These are phyloP conservation scores for Aspergillus incahuasiensis DNA, from an alignment of 495 filamentous ascomycete species.

Conservation along the genomic window DNA sequence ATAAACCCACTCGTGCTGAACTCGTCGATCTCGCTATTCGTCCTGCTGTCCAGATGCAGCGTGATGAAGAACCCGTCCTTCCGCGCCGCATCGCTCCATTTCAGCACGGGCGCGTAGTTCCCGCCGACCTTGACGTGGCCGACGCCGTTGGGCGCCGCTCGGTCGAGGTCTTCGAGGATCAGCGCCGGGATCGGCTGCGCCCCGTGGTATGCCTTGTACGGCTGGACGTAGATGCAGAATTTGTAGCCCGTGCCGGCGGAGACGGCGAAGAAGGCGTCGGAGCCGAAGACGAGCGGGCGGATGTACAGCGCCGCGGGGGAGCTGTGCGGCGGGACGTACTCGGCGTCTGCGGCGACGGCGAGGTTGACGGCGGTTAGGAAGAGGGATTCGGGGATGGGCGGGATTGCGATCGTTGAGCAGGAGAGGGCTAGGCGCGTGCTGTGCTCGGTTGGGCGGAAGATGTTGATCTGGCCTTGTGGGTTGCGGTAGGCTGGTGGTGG, in stretches of 20 bases:
- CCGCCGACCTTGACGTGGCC: slow-evolving; percentile 46
- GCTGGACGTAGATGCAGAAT: slow-evolving; percentile 40
- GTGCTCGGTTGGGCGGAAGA: neutral
- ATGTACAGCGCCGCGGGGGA: slow-evolving; percentile 40
- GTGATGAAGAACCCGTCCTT: slow-evolving; percentile 42
- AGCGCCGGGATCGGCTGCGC: slow-evolving; percentile 32
- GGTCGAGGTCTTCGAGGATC: slow-evolving; percentile 47
- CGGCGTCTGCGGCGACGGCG: slow-evolving; percentile 37
- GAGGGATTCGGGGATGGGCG: slow-evolving; percentile 31
- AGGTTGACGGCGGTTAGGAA: slow-evolving; percentile 33
- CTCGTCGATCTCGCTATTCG: slow-evolving; percentile 41
- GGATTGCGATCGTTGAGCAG: slow-evolving; percentile 33
- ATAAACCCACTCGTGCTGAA: slow-evolving; percentile 46
- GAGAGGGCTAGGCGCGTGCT: slow-evolving; percentile 23
- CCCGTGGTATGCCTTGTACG: slow-evolving; percentile 35
- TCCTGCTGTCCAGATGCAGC: slow-evolving; percentile 44
- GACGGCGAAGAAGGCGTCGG: slow-evolving; percentile 27
- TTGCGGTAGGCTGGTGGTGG: neutral
- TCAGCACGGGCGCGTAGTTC: slow-evolving; percentile 46
- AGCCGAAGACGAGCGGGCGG: slow-evolving; percentile 40
- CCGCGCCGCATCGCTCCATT: slow-evolving; percentile 35
- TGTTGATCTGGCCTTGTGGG: neutral
- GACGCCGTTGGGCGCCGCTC: slow-evolving; percentile 42
- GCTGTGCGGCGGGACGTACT: slow-evolving; percentile 38
- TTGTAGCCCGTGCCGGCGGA: slow-evolving; percentile 31